These are phyloP conservation scores for Fusarium luffae DNA, from an alignment of 2,329 filamentous ascomycete species.

Conservation along the genomic window DNA sequence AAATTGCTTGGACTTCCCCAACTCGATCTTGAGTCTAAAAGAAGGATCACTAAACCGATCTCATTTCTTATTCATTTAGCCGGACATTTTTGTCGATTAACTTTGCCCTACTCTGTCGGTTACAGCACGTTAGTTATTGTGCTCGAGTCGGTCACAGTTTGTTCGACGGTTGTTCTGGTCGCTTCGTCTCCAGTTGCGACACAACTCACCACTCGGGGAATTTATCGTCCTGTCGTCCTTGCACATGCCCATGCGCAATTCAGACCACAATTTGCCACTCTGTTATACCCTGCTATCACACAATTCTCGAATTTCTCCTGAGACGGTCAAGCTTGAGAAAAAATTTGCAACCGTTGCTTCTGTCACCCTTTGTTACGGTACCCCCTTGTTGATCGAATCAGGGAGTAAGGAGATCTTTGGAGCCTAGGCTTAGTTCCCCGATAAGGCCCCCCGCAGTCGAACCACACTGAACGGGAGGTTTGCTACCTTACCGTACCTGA, in stretches of 20 bases:
- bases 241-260: slow-evolving; percentile 43
- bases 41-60: slow-evolving; percentile 14
- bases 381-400: slow-evolving; percentile 38
- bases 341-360: slow-evolving; percentile 36
- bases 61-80: slow-evolving; percentile 11
- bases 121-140: slow-evolving; percentile 4
- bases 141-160: slow-evolving; percentile 16
- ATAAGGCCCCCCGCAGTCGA: slow-evolving; percentile 46
- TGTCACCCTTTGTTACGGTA: slow-evolving; percentile 13
- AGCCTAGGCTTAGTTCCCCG: slow-evolving; percentile 28
- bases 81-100: slow-evolving; percentile 7
- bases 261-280: slow-evolving; percentile 45
- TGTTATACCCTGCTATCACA: slow-evolving; percentile 44
- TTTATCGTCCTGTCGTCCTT: slow-evolving; percentile 45
- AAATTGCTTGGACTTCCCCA: slow-evolving; percentile 24
- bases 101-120: slow-evolving; percentile 11
- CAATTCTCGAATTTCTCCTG: slow-evolving; percentile 43
- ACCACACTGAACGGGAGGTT: slow-evolving; percentile 41
- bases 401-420: slow-evolving; percentile 40
- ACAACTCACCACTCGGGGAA: slow-evolving; percentile 36
- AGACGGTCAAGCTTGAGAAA: slow-evolving; percentile 40
- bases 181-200: slow-evolving; percentile 28
- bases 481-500: slow-evolving; percentile 13
- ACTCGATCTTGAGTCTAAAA: slow-evolving; percentile 31
- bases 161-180: slow-evolving; percentile 18